Base-by-base conservation (phyloP, 345 rosid genomes). In the Linum trigynum region DNA sequence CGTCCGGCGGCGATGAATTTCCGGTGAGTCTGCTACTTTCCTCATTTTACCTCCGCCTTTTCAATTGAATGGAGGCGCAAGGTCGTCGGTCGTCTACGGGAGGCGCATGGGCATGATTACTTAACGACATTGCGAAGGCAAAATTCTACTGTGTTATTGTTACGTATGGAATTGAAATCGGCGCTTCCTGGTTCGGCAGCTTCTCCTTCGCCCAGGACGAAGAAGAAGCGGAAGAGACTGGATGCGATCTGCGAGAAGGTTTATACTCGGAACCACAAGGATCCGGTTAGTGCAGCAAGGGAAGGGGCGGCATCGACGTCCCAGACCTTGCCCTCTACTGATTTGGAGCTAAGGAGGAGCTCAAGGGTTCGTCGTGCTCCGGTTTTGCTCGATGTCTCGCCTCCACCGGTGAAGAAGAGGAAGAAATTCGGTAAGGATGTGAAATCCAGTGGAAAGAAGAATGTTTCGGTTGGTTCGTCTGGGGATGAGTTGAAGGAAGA, bases 201-300 rank as follows among this genome's bases (percentile, higher is more conserved):
- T 63, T 82, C 82, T 23, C 65, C 57, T 75, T 79, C 86, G 61
- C 76, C 83, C 75, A 82, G 97, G 71, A 73, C 84, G 58, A 83
- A 83, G 12, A 82, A 70, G 81, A 91, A 84, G 84, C 90, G 84
- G 61, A 92, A 92, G 83, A 87, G 90, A 73, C 86, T 92, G n/a
- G 92, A 86, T 72, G 83, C 96, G 37, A 92, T 92, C 57, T 82
- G 85, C 55, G 98, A 90, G 69, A 83, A 72, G 41, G 84, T 79
- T 63, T 90, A 90, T 75, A 88, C 73, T 36, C 83, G 77, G 68
- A 86, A 88, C 77, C 97, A 82, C 65, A 70, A 65, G n/a, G 96
- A 82, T 59, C 59, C 84, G 1, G 72, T 53, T 53, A 23, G 32
- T 23, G 32, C 32, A 23, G 79, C 53, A 48, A 65, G 3, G 69